Evolutionary conservation across 83 land plant genomes (phyloP), one percentile per base, ranked within the genome.

Genomic region (Thuja plicata): DNA sequence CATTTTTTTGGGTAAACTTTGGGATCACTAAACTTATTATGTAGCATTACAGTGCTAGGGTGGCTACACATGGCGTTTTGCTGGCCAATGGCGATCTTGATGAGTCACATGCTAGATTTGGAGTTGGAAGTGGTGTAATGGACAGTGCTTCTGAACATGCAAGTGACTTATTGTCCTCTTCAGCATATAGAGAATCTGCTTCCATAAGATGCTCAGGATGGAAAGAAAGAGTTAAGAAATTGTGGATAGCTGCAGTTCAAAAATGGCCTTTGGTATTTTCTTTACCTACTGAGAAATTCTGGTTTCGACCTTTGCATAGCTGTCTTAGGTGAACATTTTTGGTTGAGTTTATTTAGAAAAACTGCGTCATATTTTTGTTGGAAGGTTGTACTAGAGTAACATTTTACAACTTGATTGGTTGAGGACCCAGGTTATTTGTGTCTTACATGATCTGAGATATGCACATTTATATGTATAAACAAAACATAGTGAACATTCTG

Each of bases 231-330:
- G 37, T 95, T 21, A 89, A 86, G 48, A 84, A 93, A 84, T 66
- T 90, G 77, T 95, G 97, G 96, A 86, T 91, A 50, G 55, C 86
- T 89, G 92, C 91, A 55, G 88, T 96, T 81, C 96, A 89, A 83
- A 93, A 91, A 71, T 98, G 99, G 99, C 95, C 99, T 60, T 78
- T 81, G 90, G 99, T 98, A 97, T 88, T 88, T 52, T 66, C 54
- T 77, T 46, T 57, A 6, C 40, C 71, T 38, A 46, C 17, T 32
- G 38, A 32, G 48, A 35, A 84, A 86, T 71, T 27, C 34, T 77
- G 12, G 90, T 21, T 87, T 62, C 27, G 12, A 48, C 46, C 37
- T 54, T 60, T 50, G 89, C 10, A 34, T 17, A 24, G 16, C 35
- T 52, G 46, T 46, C 30, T 12, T 41, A 19, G 30, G 35, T 46